Conservation (phyloP, 352 stramenopile species). For the Globisporangium iwayamae region DNA sequence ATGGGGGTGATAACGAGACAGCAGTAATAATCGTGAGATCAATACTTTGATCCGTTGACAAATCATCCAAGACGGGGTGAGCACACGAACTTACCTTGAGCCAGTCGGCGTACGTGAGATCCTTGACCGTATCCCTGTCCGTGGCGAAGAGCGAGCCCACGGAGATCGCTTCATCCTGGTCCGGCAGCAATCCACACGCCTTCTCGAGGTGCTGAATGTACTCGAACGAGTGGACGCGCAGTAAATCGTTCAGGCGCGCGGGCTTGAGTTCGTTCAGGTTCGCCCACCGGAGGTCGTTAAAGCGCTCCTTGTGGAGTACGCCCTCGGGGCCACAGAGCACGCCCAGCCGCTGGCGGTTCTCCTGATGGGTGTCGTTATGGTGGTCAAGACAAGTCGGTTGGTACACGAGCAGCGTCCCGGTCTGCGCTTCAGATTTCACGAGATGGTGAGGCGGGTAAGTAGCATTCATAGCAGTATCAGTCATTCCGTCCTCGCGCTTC, state of each 20-base stretch:
- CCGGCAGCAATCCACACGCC: slow-evolving; percentile 33
- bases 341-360: slow-evolving; percentile 53
- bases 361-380: slow-evolving; percentile 72
- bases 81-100: slow-evolving; percentile 29
- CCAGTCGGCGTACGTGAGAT: slow-evolving; percentile 43
- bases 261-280: slow-evolving; percentile 51
- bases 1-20: neutral
- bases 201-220: slow-evolving; percentile 61
- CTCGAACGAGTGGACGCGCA: slow-evolving; percentile 60
- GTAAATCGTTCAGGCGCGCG: slow-evolving; percentile 48
- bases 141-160: slow-evolving; percentile 38
- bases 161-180: slow-evolving; percentile 42
- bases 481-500: neutral
- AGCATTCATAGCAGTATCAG: neutral
- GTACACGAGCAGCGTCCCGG: slow-evolving; percentile 56
- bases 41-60: neutral
- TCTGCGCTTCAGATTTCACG: slow-evolving; percentile 21
- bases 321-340: slow-evolving; percentile 56
- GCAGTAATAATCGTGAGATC: neutral
- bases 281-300: slow-evolving; percentile 56
- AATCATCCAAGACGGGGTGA: slow-evolving; percentile 1
- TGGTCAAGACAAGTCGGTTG: slow-evolving; percentile 70
- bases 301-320: slow-evolving; percentile 62
- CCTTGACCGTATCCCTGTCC: slow-evolving; percentile 13
- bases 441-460: slow-evolving; percentile 13